These are phyloP conservation scores for Suillus cothurnatus DNA, from an alignment of 768 basidiomycete genomes.

Conservation along the genomic window DNA sequence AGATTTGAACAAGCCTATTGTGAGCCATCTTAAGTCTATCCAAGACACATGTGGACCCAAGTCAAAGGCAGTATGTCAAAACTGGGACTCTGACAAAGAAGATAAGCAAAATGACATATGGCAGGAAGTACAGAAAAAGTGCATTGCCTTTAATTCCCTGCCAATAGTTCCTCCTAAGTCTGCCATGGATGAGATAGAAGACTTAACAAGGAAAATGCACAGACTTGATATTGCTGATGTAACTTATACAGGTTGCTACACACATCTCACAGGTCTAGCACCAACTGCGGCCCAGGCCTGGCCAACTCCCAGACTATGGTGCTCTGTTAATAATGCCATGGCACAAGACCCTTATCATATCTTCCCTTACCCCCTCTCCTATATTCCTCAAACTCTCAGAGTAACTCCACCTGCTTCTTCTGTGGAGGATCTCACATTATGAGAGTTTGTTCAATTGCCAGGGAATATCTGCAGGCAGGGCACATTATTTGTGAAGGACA, in stretches of 20 bases:
- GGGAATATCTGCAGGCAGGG: too few relatives aligned
- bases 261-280: rapidly evolving
- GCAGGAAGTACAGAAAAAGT: background rate
- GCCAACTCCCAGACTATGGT: background rate
- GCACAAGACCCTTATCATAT: rapidly evolving
- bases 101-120: background rate
- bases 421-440: background rate
- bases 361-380: background rate
- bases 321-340: too few relatives aligned
- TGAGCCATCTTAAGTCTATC: too few relatives aligned
- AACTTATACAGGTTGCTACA: background rate
- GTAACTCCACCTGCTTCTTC: background rate
- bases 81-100: background rate
- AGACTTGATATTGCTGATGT: background rate
- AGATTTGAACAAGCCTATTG: too few relatives aligned
- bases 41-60: background rate
- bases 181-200: too few relatives aligned
- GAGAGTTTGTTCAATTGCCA: background rate
- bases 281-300: background rate
- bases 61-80: rapidly evolving
- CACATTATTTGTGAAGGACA: too few relatives aligned
- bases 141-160: too few relatives aligned
- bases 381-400: background rate
- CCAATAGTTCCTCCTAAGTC: too few relatives aligned
- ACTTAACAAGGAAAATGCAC: too few relatives aligned